Evolutionary conservation across 768 basidiomycete species (phyloP), one percentile per base, ranked within the genome.

Genomic region (Erythrobasidium yunnanense): DNA sequence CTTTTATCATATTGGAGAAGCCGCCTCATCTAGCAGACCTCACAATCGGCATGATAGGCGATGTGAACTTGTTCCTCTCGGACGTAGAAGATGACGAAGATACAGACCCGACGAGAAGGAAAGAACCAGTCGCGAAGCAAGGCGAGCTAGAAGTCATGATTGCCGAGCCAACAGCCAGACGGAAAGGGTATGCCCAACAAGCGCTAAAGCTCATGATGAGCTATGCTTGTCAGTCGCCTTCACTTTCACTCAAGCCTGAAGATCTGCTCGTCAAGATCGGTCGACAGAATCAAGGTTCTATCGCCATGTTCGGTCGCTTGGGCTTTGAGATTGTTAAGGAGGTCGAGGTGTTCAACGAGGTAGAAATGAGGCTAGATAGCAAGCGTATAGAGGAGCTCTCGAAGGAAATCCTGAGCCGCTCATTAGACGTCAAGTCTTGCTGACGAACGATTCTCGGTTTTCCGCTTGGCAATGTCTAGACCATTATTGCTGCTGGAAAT

Each of bases 101-200:
- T 34, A 55, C 35, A 2, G 56, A 58, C 17, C 33, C 29, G 13
- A 25, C 42, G 27, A 46, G 27, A 22, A 45, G 35, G 20, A 8
- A 23, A 5, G 2, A 5, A 2, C 11, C 27, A 4, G 56, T 58
- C 38, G 25, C 25, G 29, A 56, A 56, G 15, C 85, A 90, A 68
- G 87, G 83, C 1, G 92, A 96, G 73, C 82, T 84, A 27, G 90
- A 93, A 75, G 84, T 93, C 67, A 96, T 93, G 91, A 86, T 93
- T 67, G 90, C 90, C 71, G 87, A 88, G 85, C 68, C 63, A 78
- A 70, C 54, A 32, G 42, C 35, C 15, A 55, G 68, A 0, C 55
- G 88, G 4, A 81, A 81, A 71, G 88, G 90, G 11, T 72, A 82
- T 42, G 87, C 86, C 0, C 66, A 77, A 2, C 81, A 83, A 68